A percentile compares a stretch with the other conserved stretches of the same genome.
Conservation (phyloP, 306 rosid species). For the Alnus rubra region DNA sequence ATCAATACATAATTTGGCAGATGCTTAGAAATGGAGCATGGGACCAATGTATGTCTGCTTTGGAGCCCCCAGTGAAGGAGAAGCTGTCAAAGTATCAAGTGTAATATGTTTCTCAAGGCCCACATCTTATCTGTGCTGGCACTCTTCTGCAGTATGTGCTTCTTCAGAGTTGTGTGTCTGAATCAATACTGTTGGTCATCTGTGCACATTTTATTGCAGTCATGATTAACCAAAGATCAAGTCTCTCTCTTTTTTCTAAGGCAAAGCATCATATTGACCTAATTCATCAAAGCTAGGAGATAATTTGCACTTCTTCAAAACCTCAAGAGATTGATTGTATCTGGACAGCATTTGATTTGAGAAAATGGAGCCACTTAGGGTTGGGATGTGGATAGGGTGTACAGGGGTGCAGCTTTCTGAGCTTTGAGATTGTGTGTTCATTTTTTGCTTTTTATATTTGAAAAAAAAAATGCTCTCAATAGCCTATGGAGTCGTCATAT, state of each 20-base stretch:
- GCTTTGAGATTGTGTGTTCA: constrained; percentile 49
- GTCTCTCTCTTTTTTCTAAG: constrained; percentile 40
- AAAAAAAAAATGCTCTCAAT: constrained; percentile 35
- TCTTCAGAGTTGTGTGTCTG: constrained; percentile 47
- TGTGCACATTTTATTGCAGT: constrained; percentile 39
- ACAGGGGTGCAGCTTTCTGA: constrained; percentile 65
- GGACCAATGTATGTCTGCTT: constrained; percentile 96
- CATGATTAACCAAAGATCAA: constrained; percentile 35
- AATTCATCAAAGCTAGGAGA: constrained; percentile 55
- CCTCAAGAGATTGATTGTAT: constrained; percentile 38
- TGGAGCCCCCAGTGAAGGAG: constrained; percentile 88
- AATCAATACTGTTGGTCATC: constrained; percentile 38
- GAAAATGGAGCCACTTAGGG: constrained; percentile 40
- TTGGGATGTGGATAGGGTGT: constrained; percentile 46
- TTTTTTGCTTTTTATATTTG: constrained; percentile 51
- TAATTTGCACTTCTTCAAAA: constrained; percentile 36
- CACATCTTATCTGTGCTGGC: constrained; percentile 15
- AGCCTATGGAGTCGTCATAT: constrained; percentile 37
- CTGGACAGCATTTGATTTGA: constrained; percentile 30
- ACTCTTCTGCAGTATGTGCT: constrained; percentile 19
- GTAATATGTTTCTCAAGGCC: constrained; percentile 27
- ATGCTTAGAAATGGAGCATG: constrained; percentile 95
- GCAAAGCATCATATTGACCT: constrained; percentile 30
- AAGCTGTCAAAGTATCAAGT: constrained; percentile 89
- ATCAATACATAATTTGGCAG: constrained; percentile 39